These are phyloP conservation scores for Brassica incana DNA, from an alignment of 345 rosid species.

Conservation along the genomic window DNA sequence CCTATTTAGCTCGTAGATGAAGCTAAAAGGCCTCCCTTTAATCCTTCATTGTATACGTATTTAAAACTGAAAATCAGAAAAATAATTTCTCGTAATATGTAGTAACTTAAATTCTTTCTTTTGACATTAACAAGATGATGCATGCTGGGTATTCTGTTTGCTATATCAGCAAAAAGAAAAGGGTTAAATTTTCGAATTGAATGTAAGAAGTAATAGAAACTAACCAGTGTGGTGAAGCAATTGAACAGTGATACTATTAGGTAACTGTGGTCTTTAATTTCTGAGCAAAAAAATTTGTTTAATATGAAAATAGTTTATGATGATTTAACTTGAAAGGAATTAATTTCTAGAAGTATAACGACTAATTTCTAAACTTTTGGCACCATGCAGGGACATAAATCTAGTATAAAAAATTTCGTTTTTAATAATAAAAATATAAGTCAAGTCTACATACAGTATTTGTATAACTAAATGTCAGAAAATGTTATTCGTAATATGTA, in stretches of 20 bases:
- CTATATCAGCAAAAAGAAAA: neutral
- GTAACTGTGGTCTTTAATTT: neutral
- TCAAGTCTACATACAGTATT: neutral
- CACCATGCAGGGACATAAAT: neutral
- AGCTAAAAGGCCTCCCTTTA: slow-evolving; percentile 3
- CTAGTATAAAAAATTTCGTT: neutral
- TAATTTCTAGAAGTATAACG: neutral
- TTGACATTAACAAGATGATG: neutral
- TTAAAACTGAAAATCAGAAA: neutral
- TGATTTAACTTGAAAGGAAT: neutral
- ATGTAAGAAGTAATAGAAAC: neutral
- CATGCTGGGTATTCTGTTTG: neutral
- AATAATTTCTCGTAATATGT: neutral
- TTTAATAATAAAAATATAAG: neutral
- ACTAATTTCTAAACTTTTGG: neutral
- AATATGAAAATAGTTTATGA: neutral
- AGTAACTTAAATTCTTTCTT: neutral
- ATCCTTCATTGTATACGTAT: neutral
- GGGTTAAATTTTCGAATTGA: neutral
- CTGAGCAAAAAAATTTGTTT: neutral
- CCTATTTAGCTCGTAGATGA: neutral
- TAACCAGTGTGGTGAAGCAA: neutral
- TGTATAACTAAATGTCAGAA: neutral
- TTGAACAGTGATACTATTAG: neutral
- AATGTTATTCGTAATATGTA: neutral